Conservation (phyloP, 495 filamentous ascomycete species). For the Hypomontagnella monticulosa region DNA sequence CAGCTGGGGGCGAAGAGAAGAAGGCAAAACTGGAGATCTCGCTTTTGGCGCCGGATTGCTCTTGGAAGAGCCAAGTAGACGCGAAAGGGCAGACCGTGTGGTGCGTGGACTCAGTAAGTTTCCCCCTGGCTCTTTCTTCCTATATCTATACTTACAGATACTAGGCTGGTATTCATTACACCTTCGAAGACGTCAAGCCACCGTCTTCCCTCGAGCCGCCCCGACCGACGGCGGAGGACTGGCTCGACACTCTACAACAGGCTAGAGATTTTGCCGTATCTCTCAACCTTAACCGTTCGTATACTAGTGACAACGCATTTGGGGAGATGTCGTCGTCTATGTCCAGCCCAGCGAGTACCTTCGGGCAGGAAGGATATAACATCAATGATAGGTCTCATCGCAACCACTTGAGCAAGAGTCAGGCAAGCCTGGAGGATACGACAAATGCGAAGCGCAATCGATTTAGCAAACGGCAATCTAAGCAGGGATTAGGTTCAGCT, state of each 20-base stretch:
- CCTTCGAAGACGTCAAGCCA: slow-evolving; percentile 86
- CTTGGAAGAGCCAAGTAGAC: slow-evolving; percentile 82
- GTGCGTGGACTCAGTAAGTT: slow-evolving; percentile 91
- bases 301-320: slow-evolving; percentile 74
- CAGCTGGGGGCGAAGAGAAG: slow-evolving; percentile 96
- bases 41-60: slow-evolving; percentile 73
- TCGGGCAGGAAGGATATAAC: slow-evolving; percentile 61
- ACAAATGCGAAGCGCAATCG: slow-evolving; percentile 69
- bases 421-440: slow-evolving; percentile 66
- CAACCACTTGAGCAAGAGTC: slow-evolving; percentile 63
- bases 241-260: slow-evolving; percentile 84
- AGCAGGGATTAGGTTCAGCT: slow-evolving; percentile 85
- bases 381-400: slow-evolving; percentile 61
- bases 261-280: slow-evolving; percentile 82
- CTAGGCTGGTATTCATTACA: slow-evolving; percentile 88
- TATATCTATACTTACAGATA: slow-evolving; percentile 32
- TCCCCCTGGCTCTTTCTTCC: neutral
- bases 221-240: slow-evolving; percentile 68
- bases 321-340: slow-evolving; percentile 76
- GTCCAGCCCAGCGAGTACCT: slow-evolving; percentile 79
- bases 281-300: slow-evolving; percentile 71
- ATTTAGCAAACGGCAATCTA: slow-evolving; percentile 90
- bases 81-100: slow-evolving; percentile 85
- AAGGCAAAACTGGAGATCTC: slow-evolving; percentile 91
- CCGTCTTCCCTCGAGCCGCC: slow-evolving; percentile 54